Percentiles rank a stretch among this genome's conserved stretches.
These are phyloP conservation scores for Postia placenta DNA, from an alignment of 768 basidiomycete species.

Conservation along the genomic window DNA sequence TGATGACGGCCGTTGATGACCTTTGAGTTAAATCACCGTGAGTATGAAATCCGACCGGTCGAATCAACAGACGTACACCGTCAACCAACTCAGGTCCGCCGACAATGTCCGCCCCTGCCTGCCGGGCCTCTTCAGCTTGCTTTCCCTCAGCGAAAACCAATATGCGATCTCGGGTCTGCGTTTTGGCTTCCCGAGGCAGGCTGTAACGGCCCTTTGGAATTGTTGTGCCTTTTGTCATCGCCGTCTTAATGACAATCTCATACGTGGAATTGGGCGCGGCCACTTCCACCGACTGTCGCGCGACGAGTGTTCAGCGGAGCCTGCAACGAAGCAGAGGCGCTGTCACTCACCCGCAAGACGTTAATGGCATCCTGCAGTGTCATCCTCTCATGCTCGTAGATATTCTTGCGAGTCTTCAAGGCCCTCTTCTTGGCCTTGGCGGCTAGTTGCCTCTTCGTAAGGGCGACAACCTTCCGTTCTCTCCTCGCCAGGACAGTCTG, in stretches of 20 bases:
- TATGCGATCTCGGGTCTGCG: slow-evolving; percentile 65
- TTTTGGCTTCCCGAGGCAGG: slow-evolving; percentile 76
- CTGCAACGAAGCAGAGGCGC: neutral
- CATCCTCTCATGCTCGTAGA: slow-evolving; percentile 63
- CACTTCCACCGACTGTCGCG: slow-evolving; percentile 73
- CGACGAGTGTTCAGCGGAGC: neutral
- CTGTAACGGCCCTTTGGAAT: slow-evolving; percentile 88
- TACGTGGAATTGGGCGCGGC: slow-evolving; percentile 69
- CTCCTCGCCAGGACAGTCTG: slow-evolving; percentile 40
- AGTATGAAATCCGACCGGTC: slow-evolving; percentile 1
- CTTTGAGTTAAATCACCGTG: slow-evolving; percentile 30
- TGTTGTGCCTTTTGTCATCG: slow-evolving; percentile 68
- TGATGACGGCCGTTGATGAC: slow-evolving; percentile 67
- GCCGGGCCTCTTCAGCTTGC: slow-evolving; percentile 74
- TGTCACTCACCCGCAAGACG: slow-evolving; percentile 56
- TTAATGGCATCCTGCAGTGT: slow-evolving; percentile 58
- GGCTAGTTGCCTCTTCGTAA: slow-evolving; percentile 66
- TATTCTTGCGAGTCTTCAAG: slow-evolving; percentile 43
- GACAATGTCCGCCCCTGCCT: slow-evolving; percentile 84
- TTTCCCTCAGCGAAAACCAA: slow-evolving; percentile 92
- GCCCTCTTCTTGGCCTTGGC: slow-evolving; percentile 59
- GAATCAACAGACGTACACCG: slow-evolving; percentile 47
- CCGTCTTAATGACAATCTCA: slow-evolving; percentile 77
- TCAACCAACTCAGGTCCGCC: slow-evolving; percentile 88
- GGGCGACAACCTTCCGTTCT: slow-evolving; percentile 50